Conservation (phyloP, 2,329 filamentous ascomycete genomes). For the Ophiostoma sp. region DNA sequence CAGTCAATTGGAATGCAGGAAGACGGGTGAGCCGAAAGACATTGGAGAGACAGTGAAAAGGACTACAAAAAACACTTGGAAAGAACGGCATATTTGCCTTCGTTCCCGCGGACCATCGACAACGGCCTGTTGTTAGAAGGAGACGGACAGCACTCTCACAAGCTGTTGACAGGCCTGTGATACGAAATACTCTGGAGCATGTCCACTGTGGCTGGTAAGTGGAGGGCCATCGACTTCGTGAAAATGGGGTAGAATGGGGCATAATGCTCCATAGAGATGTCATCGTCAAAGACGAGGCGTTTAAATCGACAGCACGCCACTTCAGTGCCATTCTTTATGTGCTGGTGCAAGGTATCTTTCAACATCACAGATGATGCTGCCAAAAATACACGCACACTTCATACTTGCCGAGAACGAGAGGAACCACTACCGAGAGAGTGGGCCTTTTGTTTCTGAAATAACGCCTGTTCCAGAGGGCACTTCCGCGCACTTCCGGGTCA, state of each 20-base stretch:
- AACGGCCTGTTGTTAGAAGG: not conserved
- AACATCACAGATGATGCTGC: not conserved
- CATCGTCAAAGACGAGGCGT: not conserved
- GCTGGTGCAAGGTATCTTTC: too few species aligned
- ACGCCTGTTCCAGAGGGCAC: not conserved
- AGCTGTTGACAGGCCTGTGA: not conserved
- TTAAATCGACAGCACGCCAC: constrained; percentile 6
- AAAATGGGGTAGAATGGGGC: not conserved
- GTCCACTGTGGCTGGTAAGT: not conserved
- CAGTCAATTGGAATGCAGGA: not conserved
- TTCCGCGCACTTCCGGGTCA: constrained; percentile 3
- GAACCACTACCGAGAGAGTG: not conserved
- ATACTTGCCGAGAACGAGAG: not conserved
- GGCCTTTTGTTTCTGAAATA: not conserved
- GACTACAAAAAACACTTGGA: too few species aligned
- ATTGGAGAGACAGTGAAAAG: not conserved
- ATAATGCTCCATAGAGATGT: not conserved
- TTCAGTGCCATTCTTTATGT: not conserved
- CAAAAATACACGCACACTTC: not conserved
- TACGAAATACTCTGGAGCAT: constrained; percentile 6
- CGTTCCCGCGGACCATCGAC: not conserved
- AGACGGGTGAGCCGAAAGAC: not conserved
- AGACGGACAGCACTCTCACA: not conserved
- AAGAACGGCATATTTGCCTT: not conserved
- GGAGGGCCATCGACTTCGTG: not conserved